A percentile compares a stretch with the other conserved stretches of the same genome.
Conservation (phyloP, 2,329 filamentous ascomycete genomes). For the Aschersonia sp. region DNA sequence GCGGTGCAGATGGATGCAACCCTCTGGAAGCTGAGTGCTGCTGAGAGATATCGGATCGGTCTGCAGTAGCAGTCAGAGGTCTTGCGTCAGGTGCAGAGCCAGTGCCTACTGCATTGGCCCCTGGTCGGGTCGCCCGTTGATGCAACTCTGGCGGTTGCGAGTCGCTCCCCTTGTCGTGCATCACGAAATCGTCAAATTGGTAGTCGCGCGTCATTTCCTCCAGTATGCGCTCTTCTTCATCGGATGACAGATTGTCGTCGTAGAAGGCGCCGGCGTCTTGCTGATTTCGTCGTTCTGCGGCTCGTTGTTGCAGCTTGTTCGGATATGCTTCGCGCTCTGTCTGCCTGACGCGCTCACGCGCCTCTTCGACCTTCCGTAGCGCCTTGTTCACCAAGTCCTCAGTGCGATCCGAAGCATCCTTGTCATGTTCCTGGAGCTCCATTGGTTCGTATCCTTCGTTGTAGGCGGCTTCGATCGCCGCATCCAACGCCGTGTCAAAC, state of each 20-base stretch:
- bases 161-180: conserved; percentile 44
- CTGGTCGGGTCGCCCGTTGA: conserved; percentile 61
- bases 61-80: conserved; percentile 50
- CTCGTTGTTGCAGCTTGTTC: conserved; percentile 10
- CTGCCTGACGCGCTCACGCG: conserved; percentile 61
- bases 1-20: conserved; percentile 23
- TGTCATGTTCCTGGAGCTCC: conserved; percentile 27
- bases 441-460: conserved; percentile 77
- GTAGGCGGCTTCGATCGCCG: conserved; percentile 91
- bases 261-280: conserved; percentile 40
- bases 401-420: conserved; percentile 16
- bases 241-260: conserved; percentile 43
- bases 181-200: conserved; percentile 69
- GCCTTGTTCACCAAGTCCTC: conserved; percentile 38
- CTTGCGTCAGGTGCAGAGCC: conserved; percentile 32
- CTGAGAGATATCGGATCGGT: conserved; percentile 25
- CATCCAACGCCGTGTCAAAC: conserved; percentile 87
- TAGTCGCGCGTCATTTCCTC: conserved; percentile 84
- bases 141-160: conserved; percentile 39
- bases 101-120: conserved; percentile 43
- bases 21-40: conserved; percentile 6
- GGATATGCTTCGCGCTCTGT: conserved; percentile 51
- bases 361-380: conserved; percentile 55
- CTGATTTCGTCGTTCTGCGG: conserved; percentile 13
- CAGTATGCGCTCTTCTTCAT: conserved; percentile 63